Conservation (phyloP, 768 basidiomycete genomes). For the Pholiota microspora region DNA sequence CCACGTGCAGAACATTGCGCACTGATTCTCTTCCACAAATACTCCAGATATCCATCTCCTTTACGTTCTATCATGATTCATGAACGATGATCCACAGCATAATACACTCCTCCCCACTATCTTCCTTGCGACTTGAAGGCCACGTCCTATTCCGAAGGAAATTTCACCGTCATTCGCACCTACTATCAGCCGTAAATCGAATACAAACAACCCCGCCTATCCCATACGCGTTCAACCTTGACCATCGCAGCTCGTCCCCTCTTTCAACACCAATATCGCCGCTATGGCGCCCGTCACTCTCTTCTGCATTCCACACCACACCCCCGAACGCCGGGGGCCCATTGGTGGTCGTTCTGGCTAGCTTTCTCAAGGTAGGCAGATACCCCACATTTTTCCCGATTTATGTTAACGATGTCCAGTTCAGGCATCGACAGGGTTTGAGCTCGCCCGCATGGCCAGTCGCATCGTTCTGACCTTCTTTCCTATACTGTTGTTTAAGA, state of each 20-base stretch:
- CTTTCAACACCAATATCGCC: conserved; percentile 10
- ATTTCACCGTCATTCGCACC: conserved; percentile 4
- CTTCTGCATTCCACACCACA: conserved; percentile 36
- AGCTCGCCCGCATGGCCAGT: conserved; percentile 64
- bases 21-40: not conserved
- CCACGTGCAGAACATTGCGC: conserved; percentile 11
- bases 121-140: conserved; percentile 13
- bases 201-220: not conserved
- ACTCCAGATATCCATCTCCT: conserved; percentile 9
- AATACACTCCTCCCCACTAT: conserved; percentile 26
- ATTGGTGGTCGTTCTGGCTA: conserved; percentile 53
- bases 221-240: not conserved
- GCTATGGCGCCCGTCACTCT: conserved; percentile 7
- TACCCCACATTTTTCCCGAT: conserved; percentile 7
- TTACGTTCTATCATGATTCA: conserved; percentile 40
- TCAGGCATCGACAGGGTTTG: conserved; percentile 73
- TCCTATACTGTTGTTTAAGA: conserved; percentile 64
- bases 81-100: conserved; percentile 55
- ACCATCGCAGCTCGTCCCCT: conserved; percentile 9
- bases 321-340: conserved; percentile 32
- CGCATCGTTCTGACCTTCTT: conserved; percentile 75
- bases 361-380: conserved; percentile 56
- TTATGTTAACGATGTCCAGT: not conserved
- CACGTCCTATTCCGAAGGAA: conserved; percentile 8
- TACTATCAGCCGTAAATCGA: not conserved